These are phyloP conservation scores for Cucumis hystrix DNA, from an alignment of 306 rosid genomes.

Conservation along the genomic window DNA sequence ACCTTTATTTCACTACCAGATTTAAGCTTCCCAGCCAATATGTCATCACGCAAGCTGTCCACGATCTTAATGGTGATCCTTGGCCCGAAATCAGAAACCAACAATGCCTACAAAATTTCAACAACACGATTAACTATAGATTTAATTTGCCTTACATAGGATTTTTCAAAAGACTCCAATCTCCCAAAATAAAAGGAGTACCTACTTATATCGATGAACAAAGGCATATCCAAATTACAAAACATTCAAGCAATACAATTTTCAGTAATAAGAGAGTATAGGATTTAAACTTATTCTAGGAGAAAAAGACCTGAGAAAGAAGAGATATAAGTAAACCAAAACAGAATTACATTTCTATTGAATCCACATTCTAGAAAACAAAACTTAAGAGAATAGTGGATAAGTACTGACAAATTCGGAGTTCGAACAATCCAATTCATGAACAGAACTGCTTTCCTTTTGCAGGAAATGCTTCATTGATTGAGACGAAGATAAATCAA, in stretches of 20 bases:
- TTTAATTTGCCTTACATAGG: not conserved
- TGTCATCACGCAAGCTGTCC: constrained; percentile 73
- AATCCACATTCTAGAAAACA: not conserved
- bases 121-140: not conserved
- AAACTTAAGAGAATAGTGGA: not conserved
- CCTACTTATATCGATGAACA: not conserved
- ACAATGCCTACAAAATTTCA: constrained; percentile 44
- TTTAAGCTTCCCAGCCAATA: constrained; percentile 75
- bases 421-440: not conserved
- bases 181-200: not conserved
- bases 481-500: not conserved
- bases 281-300: not conserved
- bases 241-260: not conserved
- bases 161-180: not conserved
- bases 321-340: not conserved
- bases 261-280: not conserved
- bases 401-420: not conserved
- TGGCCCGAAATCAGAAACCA: constrained; percentile 89
- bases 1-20: constrained; percentile 95
- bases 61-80: constrained; percentile 75
- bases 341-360: not conserved
- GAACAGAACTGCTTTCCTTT: not conserved
- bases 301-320: not conserved
- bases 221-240: not conserved
- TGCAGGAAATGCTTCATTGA: not conserved